phyloP scores from a whole-genome alignment of 768 basidiomycete species.

The Auricularia cornea region DNA sequence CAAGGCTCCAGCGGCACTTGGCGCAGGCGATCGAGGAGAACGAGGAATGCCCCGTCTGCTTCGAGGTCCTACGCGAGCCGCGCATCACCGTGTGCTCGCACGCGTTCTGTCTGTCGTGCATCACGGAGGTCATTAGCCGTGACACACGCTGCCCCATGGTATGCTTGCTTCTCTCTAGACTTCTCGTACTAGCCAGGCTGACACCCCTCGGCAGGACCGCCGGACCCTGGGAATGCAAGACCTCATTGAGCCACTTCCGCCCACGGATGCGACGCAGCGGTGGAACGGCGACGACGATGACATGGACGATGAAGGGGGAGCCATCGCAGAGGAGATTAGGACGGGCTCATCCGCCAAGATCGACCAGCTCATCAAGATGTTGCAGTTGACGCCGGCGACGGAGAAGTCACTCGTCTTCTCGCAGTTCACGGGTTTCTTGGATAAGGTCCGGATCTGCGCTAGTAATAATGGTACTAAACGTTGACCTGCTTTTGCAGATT shows the following conservation, averaged over 20 bases:
- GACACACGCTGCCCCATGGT: conserved; percentile 83
- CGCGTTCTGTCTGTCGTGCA: conserved; percentile 64
- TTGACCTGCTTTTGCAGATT: too few species aligned
- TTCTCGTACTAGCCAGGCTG: neutral
- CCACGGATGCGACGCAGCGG: conserved; percentile 55
- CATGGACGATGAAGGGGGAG: conserved; percentile 22
- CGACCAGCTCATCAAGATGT: conserved; percentile 66
- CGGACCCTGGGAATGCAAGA: conserved; percentile 45
- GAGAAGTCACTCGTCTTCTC: conserved; percentile 87
- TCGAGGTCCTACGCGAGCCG: conserved; percentile 49
- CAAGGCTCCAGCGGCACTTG: conserved; percentile 48
- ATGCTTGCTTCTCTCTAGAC: conserved; percentile 5
- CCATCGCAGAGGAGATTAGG: conserved; percentile 24
- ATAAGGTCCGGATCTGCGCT: conserved; percentile 53
- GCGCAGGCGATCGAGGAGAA: conserved; percentile 66
- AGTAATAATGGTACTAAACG: too few species aligned
- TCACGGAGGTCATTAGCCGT: conserved; percentile 57
- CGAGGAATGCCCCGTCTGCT: conserved; percentile 78
- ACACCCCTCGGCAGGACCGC: conserved; percentile 50
- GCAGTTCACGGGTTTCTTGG: conserved; percentile 80
- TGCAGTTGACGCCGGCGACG: conserved; percentile 53
- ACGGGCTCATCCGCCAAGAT: conserved; percentile 74
- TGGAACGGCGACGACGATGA: conserved; percentile 30
- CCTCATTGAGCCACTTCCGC: conserved; percentile 54
- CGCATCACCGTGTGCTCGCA: conserved; percentile 70